Evolutionary conservation across 352 stramenopile species (phyloP).

Genomic region (Aphanomyces stellatus): DNA sequence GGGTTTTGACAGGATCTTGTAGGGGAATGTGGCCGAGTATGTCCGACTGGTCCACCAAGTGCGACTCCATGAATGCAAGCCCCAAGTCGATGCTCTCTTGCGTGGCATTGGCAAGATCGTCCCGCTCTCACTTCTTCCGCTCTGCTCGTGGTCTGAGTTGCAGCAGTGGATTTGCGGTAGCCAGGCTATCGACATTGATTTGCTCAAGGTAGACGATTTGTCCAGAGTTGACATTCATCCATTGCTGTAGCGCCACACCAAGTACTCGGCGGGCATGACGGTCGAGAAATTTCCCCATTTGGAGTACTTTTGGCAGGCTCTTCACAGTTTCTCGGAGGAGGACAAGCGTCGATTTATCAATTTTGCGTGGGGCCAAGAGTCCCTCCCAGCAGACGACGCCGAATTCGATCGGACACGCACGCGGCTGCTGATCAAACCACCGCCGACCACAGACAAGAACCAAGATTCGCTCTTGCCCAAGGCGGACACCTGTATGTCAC

Average conservation of each 20-base stretch:
- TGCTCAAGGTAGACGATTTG: slow-evolving; percentile 45
- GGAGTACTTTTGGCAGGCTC: slow-evolving; percentile 65
- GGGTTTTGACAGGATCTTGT: not conserved
- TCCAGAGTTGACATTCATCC: not conserved
- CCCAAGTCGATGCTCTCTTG: slow-evolving; percentile 66
- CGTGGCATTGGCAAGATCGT: slow-evolving; percentile 61
- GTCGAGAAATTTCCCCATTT: slow-evolving; percentile 60
- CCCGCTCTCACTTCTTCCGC: slow-evolving; percentile 48
- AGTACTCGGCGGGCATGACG: slow-evolving; percentile 71
- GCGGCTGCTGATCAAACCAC: slow-evolving; percentile 59
- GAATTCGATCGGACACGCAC: slow-evolving; percentile 75
- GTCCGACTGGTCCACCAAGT: slow-evolving; percentile 48
- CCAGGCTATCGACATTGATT: slow-evolving; percentile 58
- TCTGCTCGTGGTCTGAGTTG: slow-evolving; percentile 73
- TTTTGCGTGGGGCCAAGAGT: slow-evolving; percentile 79
- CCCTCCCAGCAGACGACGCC: slow-evolving; percentile 58
- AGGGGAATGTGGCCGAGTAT: slow-evolving; percentile 60
- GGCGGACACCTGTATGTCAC: slow-evolving; percentile 66
- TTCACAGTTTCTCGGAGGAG: slow-evolving; percentile 49
- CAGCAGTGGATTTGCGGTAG: slow-evolving; percentile 74
- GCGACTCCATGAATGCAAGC: slow-evolving; percentile 62
- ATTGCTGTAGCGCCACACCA: slow-evolving; percentile 43
- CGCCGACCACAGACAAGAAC: slow-evolving; percentile 25
- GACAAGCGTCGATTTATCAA: slow-evolving; percentile 81
- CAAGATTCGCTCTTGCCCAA: slow-evolving; percentile 63